A percentile compares a stretch with the other conserved stretches of the same genome.
Evolutionary conservation across 2,329 filamentous ascomycete genomes (phyloP).

Genomic region (Xylaria sp.): DNA sequence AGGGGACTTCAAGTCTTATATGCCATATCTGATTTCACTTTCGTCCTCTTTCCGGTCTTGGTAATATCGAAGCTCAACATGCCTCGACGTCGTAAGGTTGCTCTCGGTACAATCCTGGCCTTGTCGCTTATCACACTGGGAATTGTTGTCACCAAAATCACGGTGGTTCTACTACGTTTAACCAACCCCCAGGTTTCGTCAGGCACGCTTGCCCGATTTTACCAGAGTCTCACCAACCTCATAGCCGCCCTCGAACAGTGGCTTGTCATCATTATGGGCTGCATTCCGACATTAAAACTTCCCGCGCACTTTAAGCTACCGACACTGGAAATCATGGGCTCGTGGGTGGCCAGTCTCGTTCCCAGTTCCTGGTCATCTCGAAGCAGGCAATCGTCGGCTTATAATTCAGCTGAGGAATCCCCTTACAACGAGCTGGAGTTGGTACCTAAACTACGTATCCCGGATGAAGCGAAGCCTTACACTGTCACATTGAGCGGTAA

Average conservation of each 20-base stretch:
- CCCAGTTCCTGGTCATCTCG: constrained; percentile 6
- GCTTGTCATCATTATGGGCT: constrained; percentile 29
- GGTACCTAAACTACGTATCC: not conserved
- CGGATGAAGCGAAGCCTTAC: not conserved
- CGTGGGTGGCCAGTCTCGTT: not conserved
- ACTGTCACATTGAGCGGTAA: not conserved
- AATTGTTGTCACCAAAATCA: not conserved
- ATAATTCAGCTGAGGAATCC: constrained; percentile 1
- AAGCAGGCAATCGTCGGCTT: not conserved
- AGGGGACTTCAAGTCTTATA: not conserved
- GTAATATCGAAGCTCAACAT: constrained; percentile 31
- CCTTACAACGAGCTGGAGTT: constrained; percentile 4
- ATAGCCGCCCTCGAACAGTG: constrained; percentile 9
- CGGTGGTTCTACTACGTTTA: not conserved
- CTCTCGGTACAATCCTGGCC: not conserved
- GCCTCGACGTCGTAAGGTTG: constrained; percentile 5
- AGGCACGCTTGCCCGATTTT: not conserved
- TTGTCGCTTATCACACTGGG: not conserved
- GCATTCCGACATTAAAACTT: constrained; percentile 10
- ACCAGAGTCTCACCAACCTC: not conserved
- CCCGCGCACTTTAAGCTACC: constrained; percentile 14
- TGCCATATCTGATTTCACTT: constrained; percentile 14
- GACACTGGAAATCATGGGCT: not conserved
- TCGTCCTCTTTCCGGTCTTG: constrained; percentile 21
- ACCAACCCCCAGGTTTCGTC: not conserved